Conservation (phyloP, 1,139 yeast species). For the Suhomyces kunorum region DNA sequence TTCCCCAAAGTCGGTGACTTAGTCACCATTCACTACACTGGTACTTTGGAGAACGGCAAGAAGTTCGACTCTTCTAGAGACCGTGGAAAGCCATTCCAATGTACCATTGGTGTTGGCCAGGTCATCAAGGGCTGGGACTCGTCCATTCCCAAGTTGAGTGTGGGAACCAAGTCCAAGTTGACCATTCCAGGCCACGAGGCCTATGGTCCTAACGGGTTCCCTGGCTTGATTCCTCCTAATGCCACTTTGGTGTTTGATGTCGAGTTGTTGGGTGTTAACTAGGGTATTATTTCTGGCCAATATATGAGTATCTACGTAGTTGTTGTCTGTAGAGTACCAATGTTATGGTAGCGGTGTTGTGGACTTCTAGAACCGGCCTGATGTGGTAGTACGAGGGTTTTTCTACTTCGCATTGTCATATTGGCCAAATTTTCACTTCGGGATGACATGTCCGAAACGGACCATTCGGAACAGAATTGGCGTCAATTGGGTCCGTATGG, state of each 20-base stretch:
- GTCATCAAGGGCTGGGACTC: conserved; percentile 97
- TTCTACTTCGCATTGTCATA: background rate
- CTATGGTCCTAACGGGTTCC: conserved; percentile 93
- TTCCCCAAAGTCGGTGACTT: conserved; percentile 85
- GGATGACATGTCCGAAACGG: background rate
- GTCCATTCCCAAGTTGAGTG: conserved; percentile 85
- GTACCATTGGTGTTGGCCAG: conserved; percentile 92
- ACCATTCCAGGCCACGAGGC: conserved; percentile 94
- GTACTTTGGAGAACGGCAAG: conserved; percentile 90
- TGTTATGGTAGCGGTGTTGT: too few species aligned
- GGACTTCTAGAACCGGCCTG: background rate
- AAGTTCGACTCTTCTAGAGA: conserved; percentile 93
- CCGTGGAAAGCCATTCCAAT: conserved; percentile 93
- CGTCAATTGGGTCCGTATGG: background rate
- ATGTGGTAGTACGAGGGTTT: background rate
- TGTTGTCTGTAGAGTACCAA: background rate
- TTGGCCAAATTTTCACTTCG: background rate
- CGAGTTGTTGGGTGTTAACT: conserved; percentile 82
- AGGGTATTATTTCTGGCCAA: conserved; percentile 15
- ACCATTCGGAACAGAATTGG: background rate
- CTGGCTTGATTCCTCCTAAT: conserved; percentile 94
- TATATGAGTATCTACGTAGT: background rate
- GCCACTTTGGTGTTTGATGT: conserved; percentile 93
- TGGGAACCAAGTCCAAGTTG: conserved; percentile 89
- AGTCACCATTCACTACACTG: conserved; percentile 93